A percentile compares a stretch with the other conserved stretches of the same genome.
These are phyloP conservation scores for Dipteronia dyeriana DNA, from an alignment of 345 rosid species.

Conservation along the genomic window DNA sequence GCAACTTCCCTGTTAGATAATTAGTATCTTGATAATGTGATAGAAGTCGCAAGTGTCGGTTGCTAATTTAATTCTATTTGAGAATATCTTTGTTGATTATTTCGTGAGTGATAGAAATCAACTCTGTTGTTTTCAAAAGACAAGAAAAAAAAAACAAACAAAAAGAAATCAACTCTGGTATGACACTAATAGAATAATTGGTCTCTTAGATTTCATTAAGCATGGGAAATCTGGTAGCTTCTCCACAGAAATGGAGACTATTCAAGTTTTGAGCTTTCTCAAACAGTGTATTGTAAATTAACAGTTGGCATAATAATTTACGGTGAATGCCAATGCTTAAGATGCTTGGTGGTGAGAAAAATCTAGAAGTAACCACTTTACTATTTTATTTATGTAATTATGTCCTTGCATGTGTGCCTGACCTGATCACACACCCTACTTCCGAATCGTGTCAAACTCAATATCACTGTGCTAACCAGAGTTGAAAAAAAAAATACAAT, in stretches of 20 bases:
- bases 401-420: neutral
- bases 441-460: neutral
- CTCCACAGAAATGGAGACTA: neutral
- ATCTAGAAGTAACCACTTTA: conserved; percentile 6
- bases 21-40: conserved; percentile 1
- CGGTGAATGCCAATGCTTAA: neutral
- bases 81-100: neutral
- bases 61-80: neutral
- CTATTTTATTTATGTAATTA: no score
- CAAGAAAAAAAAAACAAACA: no score
- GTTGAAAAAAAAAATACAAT: neutral
- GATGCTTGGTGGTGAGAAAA: neutral
- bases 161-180: neutral
- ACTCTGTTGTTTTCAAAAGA: neutral
- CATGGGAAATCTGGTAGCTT: neutral
- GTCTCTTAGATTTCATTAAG: neutral
- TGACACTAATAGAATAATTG: neutral
- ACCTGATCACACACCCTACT: neutral
- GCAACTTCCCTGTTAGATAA: neutral
- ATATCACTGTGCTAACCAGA: neutral
- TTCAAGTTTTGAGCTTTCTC: neutral
- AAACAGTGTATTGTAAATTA: neutral
- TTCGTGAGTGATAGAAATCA: neutral
- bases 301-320: neutral
- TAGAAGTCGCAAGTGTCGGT: neutral